A percentile compares a stretch with the other conserved stretches of the same genome.
These are phyloP conservation scores for Debaryomyces tyrocola DNA, from an alignment of 805 yeast species.

Conservation along the genomic window DNA sequence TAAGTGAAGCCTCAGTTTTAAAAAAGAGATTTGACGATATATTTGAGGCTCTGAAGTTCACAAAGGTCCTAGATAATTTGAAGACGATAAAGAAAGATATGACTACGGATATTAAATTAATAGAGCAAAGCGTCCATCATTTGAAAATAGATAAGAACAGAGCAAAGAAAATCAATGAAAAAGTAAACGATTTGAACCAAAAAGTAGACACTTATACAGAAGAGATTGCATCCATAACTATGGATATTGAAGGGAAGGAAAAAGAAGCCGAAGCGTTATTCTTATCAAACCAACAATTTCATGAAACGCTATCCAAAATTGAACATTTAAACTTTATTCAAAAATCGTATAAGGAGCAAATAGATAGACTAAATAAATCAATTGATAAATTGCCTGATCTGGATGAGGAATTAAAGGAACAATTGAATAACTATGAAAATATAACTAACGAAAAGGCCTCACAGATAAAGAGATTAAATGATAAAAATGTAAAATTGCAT, in stretches of 20 bases:
- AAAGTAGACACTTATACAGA: constrained; percentile 46
- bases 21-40: constrained; percentile 96
- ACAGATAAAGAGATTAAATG: constrained; percentile 11
- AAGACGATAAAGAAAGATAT: constrained; percentile 77
- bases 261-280: constrained; percentile 62
- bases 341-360: constrained; percentile 48
- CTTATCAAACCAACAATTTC: constrained; percentile 78
- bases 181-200: constrained; percentile 41
- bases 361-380: constrained; percentile 48
- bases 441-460: constrained; percentile 17
- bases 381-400: constrained; percentile 47
- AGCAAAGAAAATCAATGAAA: constrained; percentile 57
- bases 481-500: constrained; percentile 19
- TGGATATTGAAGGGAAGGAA: constrained; percentile 53
- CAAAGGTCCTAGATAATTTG: constrained; percentile 82
- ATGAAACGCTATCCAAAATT: constrained; percentile 61
- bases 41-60: constrained; percentile 90
- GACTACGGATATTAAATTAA: constrained; percentile 68
- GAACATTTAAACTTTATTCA: constrained; percentile 56
- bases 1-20: constrained; percentile 83
- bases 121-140: constrained; percentile 79
- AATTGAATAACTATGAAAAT: constrained; percentile 29
- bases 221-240: constrained; percentile 50
- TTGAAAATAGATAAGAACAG: constrained; percentile 70
- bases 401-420: constrained; percentile 27